Percentiles rank a stretch among this genome's conserved stretches.
Conservation (phyloP, 176 grass and related monocot genomes). For the Oryza glumipatula region DNA sequence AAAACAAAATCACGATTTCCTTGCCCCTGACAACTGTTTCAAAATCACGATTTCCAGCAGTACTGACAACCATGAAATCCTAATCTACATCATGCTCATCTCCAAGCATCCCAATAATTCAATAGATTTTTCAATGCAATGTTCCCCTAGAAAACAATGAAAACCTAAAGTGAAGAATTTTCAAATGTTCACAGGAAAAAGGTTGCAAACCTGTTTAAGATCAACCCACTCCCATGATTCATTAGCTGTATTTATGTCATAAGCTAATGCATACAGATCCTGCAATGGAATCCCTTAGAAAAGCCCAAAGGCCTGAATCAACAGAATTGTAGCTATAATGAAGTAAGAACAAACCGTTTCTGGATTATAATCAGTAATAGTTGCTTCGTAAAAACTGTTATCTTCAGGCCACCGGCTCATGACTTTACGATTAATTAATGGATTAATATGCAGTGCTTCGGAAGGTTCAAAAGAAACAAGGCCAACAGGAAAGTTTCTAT, state of each 20-base stretch:
- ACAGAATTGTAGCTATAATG: conserved; percentile 35
- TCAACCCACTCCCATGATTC: conserved; percentile 86
- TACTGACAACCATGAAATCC: conserved; percentile 9
- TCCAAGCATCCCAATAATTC: background rate
- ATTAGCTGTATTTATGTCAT: conserved; percentile 84
- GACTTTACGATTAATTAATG: conserved; percentile 73
- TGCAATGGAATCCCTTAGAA: conserved; percentile 51
- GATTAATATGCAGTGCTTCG: conserved; percentile 55
- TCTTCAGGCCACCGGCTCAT: conserved; percentile 84
- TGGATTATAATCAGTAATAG: conserved; percentile 70
- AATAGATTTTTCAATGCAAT: conserved; percentile 8
- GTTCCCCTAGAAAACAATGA: background rate
- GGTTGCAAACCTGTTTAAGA: conserved; percentile 71
- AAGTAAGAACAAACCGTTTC: conserved; percentile 58
- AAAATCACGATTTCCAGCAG: background rate
- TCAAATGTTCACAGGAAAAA: conserved; percentile 30
- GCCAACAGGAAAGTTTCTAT: conserved; percentile 63
- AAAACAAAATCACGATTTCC: background rate
- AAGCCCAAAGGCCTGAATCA: conserved; percentile 36
- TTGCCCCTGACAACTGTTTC: background rate
- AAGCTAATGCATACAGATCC: conserved; percentile 73
- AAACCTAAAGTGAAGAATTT: background rate
- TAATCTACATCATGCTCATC: conserved; percentile 3
- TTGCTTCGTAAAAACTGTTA: conserved; percentile 87
- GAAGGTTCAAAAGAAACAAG: conserved; percentile 51